Base-by-base conservation (phyloP, 352 stramenopile species). In the Phytophthora citrophthora region DNA sequence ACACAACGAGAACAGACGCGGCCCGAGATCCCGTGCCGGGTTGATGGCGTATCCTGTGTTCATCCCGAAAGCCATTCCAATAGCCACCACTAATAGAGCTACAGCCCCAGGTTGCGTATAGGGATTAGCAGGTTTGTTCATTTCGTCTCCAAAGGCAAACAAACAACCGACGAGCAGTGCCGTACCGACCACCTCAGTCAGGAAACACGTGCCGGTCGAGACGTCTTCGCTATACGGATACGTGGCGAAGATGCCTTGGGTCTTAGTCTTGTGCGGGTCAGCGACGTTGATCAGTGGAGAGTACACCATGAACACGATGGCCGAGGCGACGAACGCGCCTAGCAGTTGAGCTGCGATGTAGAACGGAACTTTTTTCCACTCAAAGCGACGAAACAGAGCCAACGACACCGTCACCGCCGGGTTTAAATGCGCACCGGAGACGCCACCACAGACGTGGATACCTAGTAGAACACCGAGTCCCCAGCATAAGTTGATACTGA, bases 1-100 rank as follows among this genome's bases (percentile, higher is more conserved):
- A 40, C 76, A 69, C 4, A 70, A 27, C n/a, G 76, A 64, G 36
- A 85, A 82, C 11, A 85, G 48, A 3, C 76, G 69, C 20, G 74
- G 74, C 2, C 70, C 72, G 46, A 88, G 77, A 58, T 86, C 78
- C 5, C 74, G 67, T 4, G 78, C 78, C 5, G 78, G 82, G 64
- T 91, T 91, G 47, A 91, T 64, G 13, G 83, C 83, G 62, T 89
- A 91, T 40, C 82, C 80, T 9, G 82, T 83, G 72, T 89, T 91
- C 58, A 81, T 81, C 18, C 82, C 82, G 61, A 91, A 89, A 5
- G 77, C 64, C 74, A 91, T 91, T 38, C 79, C 82, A 24, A 91
- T 80, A 0, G 64, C 80, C 24, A 76, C 63, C 24, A 91, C 68
- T 12, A 91, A 51, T 26, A 88, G 48, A 18, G 73, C 79, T 16